A percentile compares a stretch with the other conserved stretches of the same genome.
These are phyloP conservation scores for Mangifera indica DNA, from an alignment of 345 rosid species.

Conservation along the genomic window DNA sequence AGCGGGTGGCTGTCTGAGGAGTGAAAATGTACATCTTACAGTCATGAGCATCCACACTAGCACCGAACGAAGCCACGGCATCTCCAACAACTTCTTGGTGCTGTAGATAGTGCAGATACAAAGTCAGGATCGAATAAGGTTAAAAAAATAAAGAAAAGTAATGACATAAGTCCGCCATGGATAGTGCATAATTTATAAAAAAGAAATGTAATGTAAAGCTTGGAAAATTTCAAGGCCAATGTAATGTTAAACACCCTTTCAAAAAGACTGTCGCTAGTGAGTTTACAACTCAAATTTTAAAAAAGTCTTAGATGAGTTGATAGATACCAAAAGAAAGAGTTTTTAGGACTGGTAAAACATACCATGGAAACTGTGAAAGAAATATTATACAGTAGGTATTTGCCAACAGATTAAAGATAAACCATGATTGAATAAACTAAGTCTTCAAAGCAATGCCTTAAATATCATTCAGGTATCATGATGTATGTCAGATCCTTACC, in stretches of 20 bases:
- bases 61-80: slow-evolving; percentile 57
- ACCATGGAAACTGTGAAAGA: background rate
- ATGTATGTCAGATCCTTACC: slow-evolving; percentile 37
- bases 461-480: background rate
- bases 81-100: slow-evolving; percentile 47
- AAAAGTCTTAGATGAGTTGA: background rate
- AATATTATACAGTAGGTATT: background rate
- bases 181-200: background rate
- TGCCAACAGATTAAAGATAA: background rate
- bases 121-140: background rate
- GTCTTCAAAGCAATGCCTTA: background rate
- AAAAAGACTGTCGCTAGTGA: background rate
- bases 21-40: slow-evolving; percentile 69
- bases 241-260: background rate
- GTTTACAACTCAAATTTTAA: background rate
- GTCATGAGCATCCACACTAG: slow-evolving; percentile 64
- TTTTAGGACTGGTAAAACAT: background rate
- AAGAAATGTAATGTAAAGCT: background rate
- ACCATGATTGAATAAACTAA: background rate
- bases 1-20: slow-evolving; percentile 37
- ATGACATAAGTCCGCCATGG: background rate
- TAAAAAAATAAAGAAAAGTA: too few relatives aligned
- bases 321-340: background rate
- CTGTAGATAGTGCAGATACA: slow-evolving; percentile 26
- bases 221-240: background rate